Conservation (phyloP, 1,284 basidiomycete genomes). For the Tremellales sp. region DNA sequence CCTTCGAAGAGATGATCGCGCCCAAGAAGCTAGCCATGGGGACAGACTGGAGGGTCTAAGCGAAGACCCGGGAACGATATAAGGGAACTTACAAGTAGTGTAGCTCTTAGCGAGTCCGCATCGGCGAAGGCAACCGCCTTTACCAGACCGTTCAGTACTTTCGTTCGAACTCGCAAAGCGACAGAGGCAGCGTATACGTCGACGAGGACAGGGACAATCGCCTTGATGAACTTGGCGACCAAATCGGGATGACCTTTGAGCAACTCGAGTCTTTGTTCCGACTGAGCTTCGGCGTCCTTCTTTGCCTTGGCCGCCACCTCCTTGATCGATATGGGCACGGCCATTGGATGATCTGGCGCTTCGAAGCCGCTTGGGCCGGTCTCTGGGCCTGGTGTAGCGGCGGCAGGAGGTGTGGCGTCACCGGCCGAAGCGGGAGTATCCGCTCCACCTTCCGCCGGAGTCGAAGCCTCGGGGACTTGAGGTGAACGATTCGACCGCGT, state of each 20-base stretch:
- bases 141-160: slow-evolving; percentile 76
- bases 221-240: slow-evolving; percentile 75
- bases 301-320: slow-evolving; percentile 27
- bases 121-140: slow-evolving; percentile 86
- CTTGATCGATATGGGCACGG: slow-evolving; percentile 1
- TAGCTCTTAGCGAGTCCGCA: slow-evolving; percentile 65
- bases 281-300: slow-evolving; percentile 42
- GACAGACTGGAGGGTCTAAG: slow-evolving; percentile 58
- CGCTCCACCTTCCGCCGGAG: slow-evolving; percentile 1
- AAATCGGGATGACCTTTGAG: slow-evolving; percentile 68
- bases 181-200: slow-evolving; percentile 95
- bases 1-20: slow-evolving; percentile 83
- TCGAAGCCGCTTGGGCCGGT: slow-evolving; percentile 3
- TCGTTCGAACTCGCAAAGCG: slow-evolving; percentile 73
- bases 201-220: slow-evolving; percentile 84
- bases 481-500: slow-evolving; percentile 17
- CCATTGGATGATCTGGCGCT: slow-evolving; percentile 3
- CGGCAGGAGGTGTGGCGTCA: slow-evolving; percentile 9
- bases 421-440: not conserved
- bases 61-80: slow-evolving; percentile 11
- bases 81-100: slow-evolving; percentile 69
- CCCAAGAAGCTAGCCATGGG: slow-evolving; percentile 89
- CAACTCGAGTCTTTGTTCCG: slow-evolving; percentile 51
- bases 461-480: slow-evolving; percentile 4
- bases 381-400: slow-evolving; percentile 8